Percentiles rank a stretch among this genome's conserved stretches.
These are phyloP conservation scores for Colletotrichum liaoningense DNA, from an alignment of 2,329 filamentous ascomycete genomes.

Conservation along the genomic window DNA sequence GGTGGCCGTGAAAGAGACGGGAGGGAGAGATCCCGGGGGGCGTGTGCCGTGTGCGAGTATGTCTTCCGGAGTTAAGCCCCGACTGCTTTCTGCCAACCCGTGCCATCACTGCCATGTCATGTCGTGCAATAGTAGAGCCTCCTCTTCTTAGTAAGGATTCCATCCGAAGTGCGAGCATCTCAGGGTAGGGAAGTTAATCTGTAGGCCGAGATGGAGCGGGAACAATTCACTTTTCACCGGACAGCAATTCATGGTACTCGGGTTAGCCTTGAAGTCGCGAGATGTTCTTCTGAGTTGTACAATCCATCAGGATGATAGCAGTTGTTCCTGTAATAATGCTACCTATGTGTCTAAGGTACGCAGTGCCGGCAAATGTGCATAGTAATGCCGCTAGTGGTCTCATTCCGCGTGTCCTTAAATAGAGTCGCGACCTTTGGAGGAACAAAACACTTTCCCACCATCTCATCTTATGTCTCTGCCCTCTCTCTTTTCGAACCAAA, in stretches of 20 bases:
- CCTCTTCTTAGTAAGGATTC: not conserved
- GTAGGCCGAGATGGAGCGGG: not conserved
- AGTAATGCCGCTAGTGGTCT: not conserved
- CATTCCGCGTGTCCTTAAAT: not conserved
- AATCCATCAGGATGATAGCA: not conserved
- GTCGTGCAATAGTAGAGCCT: not conserved
- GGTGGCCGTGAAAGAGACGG: too few species aligned
- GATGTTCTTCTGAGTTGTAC: not conserved
- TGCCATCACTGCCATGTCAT: not conserved
- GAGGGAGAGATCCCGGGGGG: not conserved
- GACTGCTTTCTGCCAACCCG: not conserved
- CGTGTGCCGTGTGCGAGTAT: not conserved
- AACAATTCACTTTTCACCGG: not conserved
- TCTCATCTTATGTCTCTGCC: too few species aligned
- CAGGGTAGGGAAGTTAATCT: not conserved
- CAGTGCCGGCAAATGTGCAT: not conserved
- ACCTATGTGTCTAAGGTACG: not conserved
- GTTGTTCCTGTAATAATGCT: not conserved
- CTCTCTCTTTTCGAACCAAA: too few species aligned
- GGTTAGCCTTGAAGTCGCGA: not conserved
- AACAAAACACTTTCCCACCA: too few species aligned
- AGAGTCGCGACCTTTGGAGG: not conserved
- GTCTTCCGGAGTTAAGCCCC: slow-evolving; percentile 18
- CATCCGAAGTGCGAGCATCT: not conserved
- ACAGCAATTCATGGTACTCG: not conserved